These are phyloP conservation scores for Candida sphagnicola DNA, from an alignment of 805 yeast species.

Conservation along the genomic window DNA sequence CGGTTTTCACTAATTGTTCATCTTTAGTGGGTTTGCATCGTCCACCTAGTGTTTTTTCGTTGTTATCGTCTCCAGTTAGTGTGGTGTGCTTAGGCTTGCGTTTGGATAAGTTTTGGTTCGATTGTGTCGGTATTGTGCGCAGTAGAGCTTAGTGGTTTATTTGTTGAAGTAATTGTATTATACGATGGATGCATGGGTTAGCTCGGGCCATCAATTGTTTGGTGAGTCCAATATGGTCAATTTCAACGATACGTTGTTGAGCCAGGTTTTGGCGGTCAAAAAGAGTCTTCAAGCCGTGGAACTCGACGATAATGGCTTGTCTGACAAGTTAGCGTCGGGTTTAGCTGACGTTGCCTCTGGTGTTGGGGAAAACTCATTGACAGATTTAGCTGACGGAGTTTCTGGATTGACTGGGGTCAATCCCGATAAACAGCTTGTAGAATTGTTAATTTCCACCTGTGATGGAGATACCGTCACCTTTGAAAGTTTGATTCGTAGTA, in stretches of 20 bases:
- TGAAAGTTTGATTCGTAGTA: constrained; percentile 20
- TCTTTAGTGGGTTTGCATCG: no score
- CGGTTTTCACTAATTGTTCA: no score
- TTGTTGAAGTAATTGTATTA: no score
- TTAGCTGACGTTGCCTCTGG: neutral
- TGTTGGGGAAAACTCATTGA: no score
- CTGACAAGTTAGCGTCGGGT: no score
- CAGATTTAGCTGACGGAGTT: neutral
- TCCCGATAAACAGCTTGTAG: constrained; percentile 12
- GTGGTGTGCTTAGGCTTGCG: no score
- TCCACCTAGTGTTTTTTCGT: no score
- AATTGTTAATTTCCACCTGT: constrained; percentile 28
- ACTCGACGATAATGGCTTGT: no score
- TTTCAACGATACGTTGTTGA: constrained; percentile 24
- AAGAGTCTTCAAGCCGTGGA: constrained; percentile 20
- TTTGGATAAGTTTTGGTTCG: no score
- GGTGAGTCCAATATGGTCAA: constrained; percentile 10
- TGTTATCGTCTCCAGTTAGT: no score
- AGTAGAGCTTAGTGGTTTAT: no score
- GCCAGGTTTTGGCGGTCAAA: constrained; percentile 23
- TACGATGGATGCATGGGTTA: constrained; percentile 26
- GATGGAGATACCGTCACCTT: constrained; percentile 36
- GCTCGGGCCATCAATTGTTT: constrained; percentile 3
- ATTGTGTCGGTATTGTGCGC: no score
- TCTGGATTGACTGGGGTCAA: neutral